phyloP scores from a whole-genome alignment of 2,329 filamentous ascomycete species.

The Cladosporium sp. region DNA sequence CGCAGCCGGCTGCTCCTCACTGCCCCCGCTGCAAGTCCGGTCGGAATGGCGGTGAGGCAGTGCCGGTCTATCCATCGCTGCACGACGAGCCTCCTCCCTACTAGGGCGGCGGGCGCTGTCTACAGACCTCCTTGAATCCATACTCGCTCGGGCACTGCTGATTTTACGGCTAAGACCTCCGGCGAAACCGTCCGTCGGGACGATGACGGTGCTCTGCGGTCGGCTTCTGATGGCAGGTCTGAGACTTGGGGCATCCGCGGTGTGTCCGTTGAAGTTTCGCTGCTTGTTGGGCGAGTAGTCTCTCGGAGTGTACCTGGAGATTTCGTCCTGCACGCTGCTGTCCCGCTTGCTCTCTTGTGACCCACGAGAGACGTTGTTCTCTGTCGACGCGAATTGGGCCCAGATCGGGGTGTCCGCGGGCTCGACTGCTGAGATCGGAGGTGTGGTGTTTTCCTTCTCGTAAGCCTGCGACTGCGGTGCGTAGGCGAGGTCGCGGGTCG shows the following conservation, averaged over 20 bases:
- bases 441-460: slow-evolving; percentile 81
- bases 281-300: slow-evolving; percentile 57
- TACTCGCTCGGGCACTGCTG: slow-evolving; percentile 22
- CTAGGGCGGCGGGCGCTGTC: slow-evolving; percentile 17
- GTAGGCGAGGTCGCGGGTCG: slow-evolving; percentile 51
- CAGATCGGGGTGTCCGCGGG: slow-evolving; percentile 62
- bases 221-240: slow-evolving; percentile 36
- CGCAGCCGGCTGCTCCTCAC: slow-evolving; percentile 24
- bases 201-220: slow-evolving; percentile 24
- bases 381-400: slow-evolving; percentile 58
- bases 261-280: slow-evolving; percentile 46
- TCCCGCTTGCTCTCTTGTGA: slow-evolving; percentile 42
- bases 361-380: slow-evolving; percentile 34
- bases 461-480: slow-evolving; percentile 37
- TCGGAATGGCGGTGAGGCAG: slow-evolving; percentile 23
- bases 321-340: slow-evolving; percentile 47
- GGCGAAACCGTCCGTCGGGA: slow-evolving; percentile 18
- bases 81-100: slow-evolving; percentile 13
- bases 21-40: slow-evolving; percentile 32
- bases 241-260: slow-evolving; percentile 36
- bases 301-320: slow-evolving; percentile 52
- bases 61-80: slow-evolving; percentile 19
- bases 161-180: slow-evolving; percentile 23
- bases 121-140: slow-evolving; percentile 22
- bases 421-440: slow-evolving; percentile 43